These are phyloP conservation scores for Aspergillus coremiiformis DNA, from an alignment of 495 filamentous ascomycete genomes.

Conservation along the genomic window DNA sequence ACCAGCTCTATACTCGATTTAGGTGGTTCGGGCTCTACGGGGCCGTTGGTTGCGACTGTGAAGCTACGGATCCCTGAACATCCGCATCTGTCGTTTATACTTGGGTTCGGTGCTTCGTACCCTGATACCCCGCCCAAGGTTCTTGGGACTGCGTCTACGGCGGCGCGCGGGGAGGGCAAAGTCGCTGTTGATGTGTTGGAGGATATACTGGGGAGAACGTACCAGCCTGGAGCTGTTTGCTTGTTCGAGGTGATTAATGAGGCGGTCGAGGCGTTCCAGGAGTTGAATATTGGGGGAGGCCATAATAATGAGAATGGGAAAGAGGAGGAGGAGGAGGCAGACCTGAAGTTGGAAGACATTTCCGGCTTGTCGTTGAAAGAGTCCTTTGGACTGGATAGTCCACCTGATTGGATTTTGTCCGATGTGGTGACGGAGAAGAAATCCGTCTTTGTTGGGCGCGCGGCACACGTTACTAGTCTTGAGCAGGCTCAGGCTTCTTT, in stretches of 20 bases:
- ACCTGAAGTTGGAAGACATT: constrained; percentile 12
- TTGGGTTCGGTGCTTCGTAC: constrained; percentile 65
- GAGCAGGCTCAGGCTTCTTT: constrained; percentile 62
- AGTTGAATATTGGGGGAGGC: constrained; percentile 37
- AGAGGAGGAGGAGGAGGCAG: constrained; percentile 2
- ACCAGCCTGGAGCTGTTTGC: constrained; percentile 69
- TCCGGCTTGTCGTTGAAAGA: constrained; percentile 28
- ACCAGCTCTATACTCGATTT: constrained; percentile 40
- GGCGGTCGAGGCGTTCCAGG: constrained; percentile 36
- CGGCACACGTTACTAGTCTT: constrained; percentile 56
- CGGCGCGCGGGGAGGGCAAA: constrained; percentile 55
- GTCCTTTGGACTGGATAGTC: constrained; percentile 30
- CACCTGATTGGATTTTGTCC: constrained; percentile 64
- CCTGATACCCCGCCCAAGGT: constrained; percentile 63
- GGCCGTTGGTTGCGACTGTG: constrained; percentile 16
- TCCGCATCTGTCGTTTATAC: constrained; percentile 46
- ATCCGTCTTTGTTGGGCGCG: constrained; percentile 79
- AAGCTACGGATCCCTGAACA: constrained; percentile 36
- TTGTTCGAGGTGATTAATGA: constrained; percentile 78
- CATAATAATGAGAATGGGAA: constrained; percentile 10
- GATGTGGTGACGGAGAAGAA: constrained; percentile 70
- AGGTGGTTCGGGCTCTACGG: constrained; percentile 15
- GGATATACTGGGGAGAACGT: constrained; percentile 57
- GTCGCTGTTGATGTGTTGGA: constrained; percentile 58
- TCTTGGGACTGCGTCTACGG: constrained; percentile 52